Base-by-base conservation (phyloP, 768 basidiomycete genomes). In the Mycena rosella region DNA sequence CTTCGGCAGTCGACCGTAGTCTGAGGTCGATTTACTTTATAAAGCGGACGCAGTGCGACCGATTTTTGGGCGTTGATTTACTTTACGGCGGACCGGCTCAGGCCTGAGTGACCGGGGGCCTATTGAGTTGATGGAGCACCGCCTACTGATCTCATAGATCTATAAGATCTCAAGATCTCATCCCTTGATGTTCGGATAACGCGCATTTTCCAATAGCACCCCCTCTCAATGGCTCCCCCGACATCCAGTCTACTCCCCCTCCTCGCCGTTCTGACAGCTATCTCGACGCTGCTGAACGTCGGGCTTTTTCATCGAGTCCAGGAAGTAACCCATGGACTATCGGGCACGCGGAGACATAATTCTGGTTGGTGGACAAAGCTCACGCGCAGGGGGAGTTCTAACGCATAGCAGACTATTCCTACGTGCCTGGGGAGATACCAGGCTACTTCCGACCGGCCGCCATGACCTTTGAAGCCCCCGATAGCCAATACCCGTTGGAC, bases 401-500 rank as follows among this genome's bases (percentile, higher is more conserved):
- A 53, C 20, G 4, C 22, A 2, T 9, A 17, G 1, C 48, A 67
- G 66, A 61, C 9, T 67, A 66, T 26, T 1, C 55, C 9, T 36
- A 30, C 36, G n/a, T 38, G 20, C 60, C 60, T 0, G 11, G 22
- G 27, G 60, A 61, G 48, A 20, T 67, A 5, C 66, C 66, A 8
- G 66, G 38, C 34, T 45, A 24, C 38, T 57, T 67, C 48, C 36
- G 54, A 14, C 47, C 54, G 2, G 17, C 60, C 1, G 20, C 47
- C 6, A n/a, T 61, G 27, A 30, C 30, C 26, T 44, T 67, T 1
- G 47, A 55, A 7, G 32, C 22, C 9, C 66, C 66, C 17, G 66
- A 61, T 55, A 44, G 20, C 22, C 26, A 30, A 5, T 71, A 64
- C 17, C 57, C 70, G 0, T 8, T 68, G 18, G 40, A 53, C 18